Evolutionary conservation across 345 rosid species (phyloP).

Genomic region (Eutrema heterophyllum): DNA sequence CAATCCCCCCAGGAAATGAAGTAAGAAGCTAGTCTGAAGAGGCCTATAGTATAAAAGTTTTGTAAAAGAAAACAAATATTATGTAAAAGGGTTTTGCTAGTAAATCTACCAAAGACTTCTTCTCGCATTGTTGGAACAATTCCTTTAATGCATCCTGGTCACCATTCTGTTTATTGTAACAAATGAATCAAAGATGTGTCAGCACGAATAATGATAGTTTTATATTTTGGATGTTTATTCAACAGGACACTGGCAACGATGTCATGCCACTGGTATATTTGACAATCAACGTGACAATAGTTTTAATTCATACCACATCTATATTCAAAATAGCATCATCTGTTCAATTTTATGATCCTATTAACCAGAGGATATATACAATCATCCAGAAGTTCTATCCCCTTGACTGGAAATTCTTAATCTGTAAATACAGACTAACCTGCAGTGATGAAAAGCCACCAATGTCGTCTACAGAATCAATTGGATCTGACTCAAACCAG

Average conservation of each 20-base stretch:
- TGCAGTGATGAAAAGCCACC: slow-evolving; percentile 59
- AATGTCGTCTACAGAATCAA: slow-evolving; percentile 41
- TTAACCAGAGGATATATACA: slow-evolving; percentile 1
- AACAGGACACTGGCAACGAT: neutral
- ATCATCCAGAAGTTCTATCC: neutral
- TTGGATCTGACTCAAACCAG: slow-evolving; percentile 30
- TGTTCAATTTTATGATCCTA: neutral
- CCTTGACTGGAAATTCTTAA: neutral
- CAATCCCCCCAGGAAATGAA: slow-evolving; percentile 1
- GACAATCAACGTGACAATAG: neutral
- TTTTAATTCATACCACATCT: neutral
- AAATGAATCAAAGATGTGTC: slow-evolving; percentile 1
- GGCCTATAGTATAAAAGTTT: neutral
- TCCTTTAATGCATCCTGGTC: slow-evolving; percentile 70
- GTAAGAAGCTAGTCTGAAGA: neutral
- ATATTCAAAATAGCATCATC: neutral
- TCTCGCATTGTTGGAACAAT: slow-evolving; percentile 33
- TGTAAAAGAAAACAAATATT: neutral
- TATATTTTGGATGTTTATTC: neutral
- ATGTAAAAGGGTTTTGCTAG: neutral
- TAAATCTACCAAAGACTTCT: slow-evolving; percentile 36
- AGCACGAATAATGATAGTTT: neutral
- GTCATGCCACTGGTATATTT: neutral
- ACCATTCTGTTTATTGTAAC: slow-evolving; percentile 35
- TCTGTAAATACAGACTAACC: slow-evolving; percentile 36